These are phyloP conservation scores for Casuarina equisetifolia DNA, from an alignment of 306 rosid species.

Conservation along the genomic window DNA sequence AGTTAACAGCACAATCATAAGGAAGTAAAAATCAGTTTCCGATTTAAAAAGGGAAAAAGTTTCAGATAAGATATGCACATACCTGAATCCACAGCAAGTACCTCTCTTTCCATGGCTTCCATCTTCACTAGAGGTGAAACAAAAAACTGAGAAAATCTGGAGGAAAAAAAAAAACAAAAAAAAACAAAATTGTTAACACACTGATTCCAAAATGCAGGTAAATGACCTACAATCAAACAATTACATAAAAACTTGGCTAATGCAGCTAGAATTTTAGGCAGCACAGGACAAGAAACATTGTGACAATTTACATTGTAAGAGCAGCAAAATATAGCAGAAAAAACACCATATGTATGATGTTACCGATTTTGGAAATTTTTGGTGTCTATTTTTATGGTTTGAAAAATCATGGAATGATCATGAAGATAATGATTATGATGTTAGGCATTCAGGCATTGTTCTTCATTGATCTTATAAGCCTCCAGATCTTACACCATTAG, in stretches of 20 bases:
- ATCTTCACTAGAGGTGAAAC: constrained; percentile 86
- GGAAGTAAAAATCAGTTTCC: constrained; percentile 21
- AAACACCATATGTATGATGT: background rate
- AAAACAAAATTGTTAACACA: constrained; percentile 8
- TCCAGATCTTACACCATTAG: constrained; percentile 6
- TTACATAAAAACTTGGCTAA: constrained; percentile 2
- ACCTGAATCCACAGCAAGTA: constrained; percentile 98
- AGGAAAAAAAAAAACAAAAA: constrained; percentile 19
- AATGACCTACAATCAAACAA: background rate
- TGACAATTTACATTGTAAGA: constrained; percentile 8
- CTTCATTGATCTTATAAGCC: constrained; percentile 6
- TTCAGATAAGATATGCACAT: constrained; percentile 24
- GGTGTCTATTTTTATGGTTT: background rate
- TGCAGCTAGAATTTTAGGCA: constrained; percentile 12
- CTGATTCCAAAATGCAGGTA: background rate
- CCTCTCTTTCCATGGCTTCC: constrained; percentile 97
- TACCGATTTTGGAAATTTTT: background rate
- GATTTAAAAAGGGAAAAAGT: constrained; percentile 6
- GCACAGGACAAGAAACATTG: constrained; percentile 7
- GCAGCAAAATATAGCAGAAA: constrained; percentile 3
- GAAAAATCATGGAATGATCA: background rate
- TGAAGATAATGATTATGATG: background rate
- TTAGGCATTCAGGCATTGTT: background rate
- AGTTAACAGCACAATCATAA: constrained; percentile 27
- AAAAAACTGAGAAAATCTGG: constrained; percentile 95